These are phyloP conservation scores for Lodderomyces metapsilosis DNA, from an alignment of 1,139 yeast genomes.

Conservation along the genomic window DNA sequence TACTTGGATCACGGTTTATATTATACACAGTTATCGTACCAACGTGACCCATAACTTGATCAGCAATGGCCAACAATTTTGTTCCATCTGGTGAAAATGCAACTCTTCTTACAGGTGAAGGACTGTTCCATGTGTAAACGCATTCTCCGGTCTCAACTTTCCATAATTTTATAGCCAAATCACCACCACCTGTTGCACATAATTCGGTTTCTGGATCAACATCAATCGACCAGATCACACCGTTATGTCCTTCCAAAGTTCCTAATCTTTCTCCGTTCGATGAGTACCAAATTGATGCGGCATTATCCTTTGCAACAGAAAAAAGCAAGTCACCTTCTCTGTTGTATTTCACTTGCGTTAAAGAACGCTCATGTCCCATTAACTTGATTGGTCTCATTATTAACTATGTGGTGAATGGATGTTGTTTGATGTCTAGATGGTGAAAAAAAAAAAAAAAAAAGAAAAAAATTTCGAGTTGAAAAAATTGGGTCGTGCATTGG, in stretches of 20 bases:
- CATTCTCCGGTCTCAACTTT: slow-evolving; percentile 74
- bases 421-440: background rate
- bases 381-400: slow-evolving; percentile 52
- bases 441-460: slow-evolving; percentile 7
- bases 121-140: slow-evolving; percentile 69
- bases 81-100: slow-evolving; percentile 77
- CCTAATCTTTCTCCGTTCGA: slow-evolving; percentile 97
- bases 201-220: slow-evolving; percentile 67
- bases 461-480: slow-evolving; percentile 5
- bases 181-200: slow-evolving; percentile 91
- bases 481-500: slow-evolving; percentile 9
- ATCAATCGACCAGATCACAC: slow-evolving; percentile 96
- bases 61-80: slow-evolving; percentile 75
- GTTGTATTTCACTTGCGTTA: slow-evolving; percentile 90
- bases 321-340: slow-evolving; percentile 92
- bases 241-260: slow-evolving; percentile 80
- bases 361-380: slow-evolving; percentile 85
- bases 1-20: slow-evolving; percentile 42
- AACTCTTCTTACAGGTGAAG: slow-evolving; percentile 88
- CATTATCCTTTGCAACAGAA: slow-evolving; percentile 87
- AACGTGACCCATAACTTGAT: slow-evolving; percentile 87
- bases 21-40: slow-evolving; percentile 76
- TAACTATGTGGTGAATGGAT: background rate
- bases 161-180: slow-evolving; percentile 85
- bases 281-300: slow-evolving; percentile 91